Evolutionary conservation across 176 grass and related monocot species (phyloP).

Genomic region (Saccharum spontaneum): DNA sequence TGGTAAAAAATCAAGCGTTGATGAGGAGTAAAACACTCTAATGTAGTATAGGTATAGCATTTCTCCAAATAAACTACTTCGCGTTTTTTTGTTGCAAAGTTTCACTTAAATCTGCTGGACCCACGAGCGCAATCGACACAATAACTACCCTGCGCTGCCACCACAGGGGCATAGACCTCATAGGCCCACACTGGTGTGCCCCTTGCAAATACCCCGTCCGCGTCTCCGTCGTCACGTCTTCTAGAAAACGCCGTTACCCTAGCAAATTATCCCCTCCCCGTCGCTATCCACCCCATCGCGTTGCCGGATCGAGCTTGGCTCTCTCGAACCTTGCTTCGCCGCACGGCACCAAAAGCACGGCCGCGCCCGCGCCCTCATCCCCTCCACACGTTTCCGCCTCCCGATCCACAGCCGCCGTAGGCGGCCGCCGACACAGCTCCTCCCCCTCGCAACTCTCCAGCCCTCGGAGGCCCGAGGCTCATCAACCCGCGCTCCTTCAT

Average conservation of each 20-base stretch:
- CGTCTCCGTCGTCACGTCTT: constrained; percentile 10
- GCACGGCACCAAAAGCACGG: constrained; percentile 37
- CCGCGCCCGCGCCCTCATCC: constrained; percentile 1
- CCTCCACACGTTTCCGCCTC: constrained; percentile 46
- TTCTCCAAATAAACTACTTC: not conserved
- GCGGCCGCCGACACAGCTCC: constrained; percentile 21
- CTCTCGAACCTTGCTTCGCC: constrained; percentile 45
- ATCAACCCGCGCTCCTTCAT: not conserved
- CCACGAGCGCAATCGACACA: too few species aligned
- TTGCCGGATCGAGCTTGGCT: constrained; percentile 31
- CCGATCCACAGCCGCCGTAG: not conserved
- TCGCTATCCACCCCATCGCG: constrained; percentile 18
- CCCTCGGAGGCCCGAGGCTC: not conserved
- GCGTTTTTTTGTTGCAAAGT: not conserved
- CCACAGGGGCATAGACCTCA: not conserved
- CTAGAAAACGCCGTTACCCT: constrained; percentile 40
- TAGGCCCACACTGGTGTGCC: not conserved
- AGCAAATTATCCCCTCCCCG: constrained; percentile 24
- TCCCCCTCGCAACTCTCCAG: not conserved
- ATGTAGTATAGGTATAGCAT: not conserved
- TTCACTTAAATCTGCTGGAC: too few species aligned
- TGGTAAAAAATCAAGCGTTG: too few species aligned
- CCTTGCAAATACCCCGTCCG: constrained; percentile 13
- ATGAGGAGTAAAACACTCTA: too few species aligned
- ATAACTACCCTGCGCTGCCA: not conserved